Evolutionary conservation across 2,329 filamentous ascomycete genomes (phyloP), one percentile per base, ranked within the genome.

Genomic region (Boeremia exigua): DNA sequence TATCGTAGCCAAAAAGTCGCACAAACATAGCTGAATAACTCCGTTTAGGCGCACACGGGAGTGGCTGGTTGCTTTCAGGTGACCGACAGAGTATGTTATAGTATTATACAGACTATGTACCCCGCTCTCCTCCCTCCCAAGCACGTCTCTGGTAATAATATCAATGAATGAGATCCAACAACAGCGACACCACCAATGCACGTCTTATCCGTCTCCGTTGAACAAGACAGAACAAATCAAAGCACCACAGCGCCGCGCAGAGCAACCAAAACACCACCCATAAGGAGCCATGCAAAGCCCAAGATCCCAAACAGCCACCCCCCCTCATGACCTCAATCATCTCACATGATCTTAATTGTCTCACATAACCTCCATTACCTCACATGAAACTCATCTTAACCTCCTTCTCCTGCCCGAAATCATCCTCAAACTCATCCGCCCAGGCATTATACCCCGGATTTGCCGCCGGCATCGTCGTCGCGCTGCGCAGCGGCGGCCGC

Each of bases 341-440:
- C 19, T 64, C 48, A 70, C 68, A 69, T 69, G 52, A 82, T n/a
- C 28, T 28, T 2, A 17, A 11, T 5, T 4, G 17, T 19, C 19
- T 64, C 48, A 70, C 19, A 19, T 17, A 5, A 36, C 15, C 28
- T 28, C 6, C 10, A 11, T 5, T 4, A 28, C 14, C 19, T 64
- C 48, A 70, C 68, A 69, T 69, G 52, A 82, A 82, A 23, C 77
- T 79, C 79, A 82, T 81, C 67, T 77, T 72, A 34, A 82, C 71
- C 56, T 81, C 78, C 63, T 75, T 76, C 66, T 80, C 79, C 59
- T 73, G 70, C 2, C 77, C 79, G 67, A 79, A 81, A 3, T 78
- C 77, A 29, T 77, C 75, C 1, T 80, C 78, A 44, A 76, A 74
- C n/a, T 79, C 78, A 42, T 80, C 77, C 3, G 72, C 76, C 79